Percentiles rank a stretch among this genome's conserved stretches.
Conservation (phyloP, 805 yeast species). For the Cyberlindnera veronae region DNA sequence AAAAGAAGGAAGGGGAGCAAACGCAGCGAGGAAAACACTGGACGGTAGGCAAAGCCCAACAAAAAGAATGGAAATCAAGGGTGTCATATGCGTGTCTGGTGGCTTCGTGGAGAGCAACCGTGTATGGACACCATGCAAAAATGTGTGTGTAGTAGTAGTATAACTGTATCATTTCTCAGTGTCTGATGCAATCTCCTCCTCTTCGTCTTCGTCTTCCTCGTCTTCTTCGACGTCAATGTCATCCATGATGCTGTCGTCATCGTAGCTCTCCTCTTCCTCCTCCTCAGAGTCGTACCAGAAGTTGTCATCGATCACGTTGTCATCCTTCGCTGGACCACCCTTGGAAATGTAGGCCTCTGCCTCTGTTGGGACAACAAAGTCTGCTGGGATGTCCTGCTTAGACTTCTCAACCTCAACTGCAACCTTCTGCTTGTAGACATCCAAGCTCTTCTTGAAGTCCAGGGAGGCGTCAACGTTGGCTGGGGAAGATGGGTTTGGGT, state of each 20-base stretch:
- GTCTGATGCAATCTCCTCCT: conserved; percentile 30
- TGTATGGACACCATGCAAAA: no score
- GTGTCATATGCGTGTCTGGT: conserved; percentile 1
- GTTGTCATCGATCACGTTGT: conserved; percentile 70
- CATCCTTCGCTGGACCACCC: conserved; percentile 34
- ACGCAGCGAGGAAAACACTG: neutral
- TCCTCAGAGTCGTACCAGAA: conserved; percentile 78
- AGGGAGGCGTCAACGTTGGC: conserved; percentile 97
- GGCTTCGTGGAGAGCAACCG: no score
- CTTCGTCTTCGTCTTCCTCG: conserved; percentile 50
- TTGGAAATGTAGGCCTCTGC: conserved; percentile 52
- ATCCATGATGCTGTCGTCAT: conserved; percentile 45
- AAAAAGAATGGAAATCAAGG: neutral
- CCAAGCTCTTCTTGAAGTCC: conserved; percentile 79
- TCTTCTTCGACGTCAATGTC: conserved; percentile 52
- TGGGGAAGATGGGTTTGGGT: conserved; percentile 90
- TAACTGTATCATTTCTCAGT: conserved; percentile 27
- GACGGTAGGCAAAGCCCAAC: no score
- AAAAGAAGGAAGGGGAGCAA: neutral
- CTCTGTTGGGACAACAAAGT: conserved; percentile 74
- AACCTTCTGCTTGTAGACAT: conserved; percentile 70
- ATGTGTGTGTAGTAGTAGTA: neutral
- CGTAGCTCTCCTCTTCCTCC: conserved; percentile 48
- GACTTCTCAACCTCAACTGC: conserved; percentile 80
- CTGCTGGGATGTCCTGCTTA: conserved; percentile 82